Evolutionary conservation across 805 yeast genomes (phyloP), one percentile per base, ranked within the genome.

Genomic region (Cyberlindnera xylosilytica): DNA sequence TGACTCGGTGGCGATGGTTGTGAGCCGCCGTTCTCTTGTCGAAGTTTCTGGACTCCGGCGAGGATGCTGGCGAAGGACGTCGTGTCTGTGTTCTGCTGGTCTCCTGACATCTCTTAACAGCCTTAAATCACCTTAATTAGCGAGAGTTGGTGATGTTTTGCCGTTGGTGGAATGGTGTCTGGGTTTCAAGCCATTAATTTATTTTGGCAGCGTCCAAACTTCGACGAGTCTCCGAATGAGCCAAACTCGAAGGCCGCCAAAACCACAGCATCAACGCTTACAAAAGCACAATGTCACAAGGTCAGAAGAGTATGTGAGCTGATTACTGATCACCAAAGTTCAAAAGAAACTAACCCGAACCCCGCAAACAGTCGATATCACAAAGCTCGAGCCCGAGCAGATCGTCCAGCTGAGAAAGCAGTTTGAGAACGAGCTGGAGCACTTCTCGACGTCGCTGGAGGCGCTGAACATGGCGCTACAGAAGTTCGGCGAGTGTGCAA

Each of bases 341-440:
- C 24, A 22, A 22, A 6, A 3, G 3, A 11, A 22, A 8, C 37
- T 27, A 38, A 33, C 30, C 28, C 13, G 12, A 12, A 3, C 15
- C n/a, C 7, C 24, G 7, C 10, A 10, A 22, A 7, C 44, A 73
- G 79, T 86, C 48, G 93, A 89, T 54, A 70, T 88, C 52, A 70
- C 78, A 16, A 73, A 78, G 53, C 76, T 93, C 41, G 80, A 80
- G 36, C 85, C 95, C 1, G 91, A 88, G 59, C 98, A 93, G 63
- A 72, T 93, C 38, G 70, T 80, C 22, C 90, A 87, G 51, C 79
- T 93, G 62, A 85, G 93, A 53, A 82, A 81, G 51, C 86, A 83
- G 56, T 74, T 93, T 18, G 91, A 87, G 52, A 81, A 79, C 55
- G 99, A 93, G 60, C 69, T 90, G 30, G 87, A 86, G 54, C 96